Conservation (phyloP, 331 rosid species). For the Erythrophleum ivorense region DNA sequence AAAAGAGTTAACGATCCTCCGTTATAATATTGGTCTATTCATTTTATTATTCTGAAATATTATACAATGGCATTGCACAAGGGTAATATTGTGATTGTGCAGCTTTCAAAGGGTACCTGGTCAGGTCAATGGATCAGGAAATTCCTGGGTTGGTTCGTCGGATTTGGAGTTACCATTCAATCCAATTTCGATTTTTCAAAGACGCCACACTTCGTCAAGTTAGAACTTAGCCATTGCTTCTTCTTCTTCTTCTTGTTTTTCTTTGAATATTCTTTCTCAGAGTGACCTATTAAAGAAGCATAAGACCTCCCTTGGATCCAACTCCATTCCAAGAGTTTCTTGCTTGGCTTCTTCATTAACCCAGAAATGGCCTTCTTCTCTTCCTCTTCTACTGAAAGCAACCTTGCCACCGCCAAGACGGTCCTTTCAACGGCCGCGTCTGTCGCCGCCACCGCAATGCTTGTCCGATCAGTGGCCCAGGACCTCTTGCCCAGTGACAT, state of each 20-base stretch:
- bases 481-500: constrained; percentile 66
- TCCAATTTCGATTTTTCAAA: not conserved
- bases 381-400: constrained; percentile 43
- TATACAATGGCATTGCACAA: not conserved
- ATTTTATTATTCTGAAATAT: too few species aligned
- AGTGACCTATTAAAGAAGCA: not conserved
- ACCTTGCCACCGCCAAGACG: constrained; percentile 58
- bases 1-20: not conserved
- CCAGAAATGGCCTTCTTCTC: constrained; percentile 46
- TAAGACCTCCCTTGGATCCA: not conserved
- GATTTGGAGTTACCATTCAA: not conserved
- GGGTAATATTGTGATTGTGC: not conserved
- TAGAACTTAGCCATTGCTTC: not conserved
- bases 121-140: not conserved
- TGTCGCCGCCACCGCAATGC: constrained; percentile 62
- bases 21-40: not conserved
- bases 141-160: not conserved
- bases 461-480: constrained; percentile 53
- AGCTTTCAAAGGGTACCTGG: not conserved
- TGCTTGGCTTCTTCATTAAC: not conserved
- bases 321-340: not conserved
- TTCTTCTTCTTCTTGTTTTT: not conserved
- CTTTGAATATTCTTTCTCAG: not conserved
- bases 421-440: constrained; percentile 65
- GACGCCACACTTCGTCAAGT: not conserved